Evolutionary conservation across 768 basidiomycete species (phyloP).

Genomic region (Rhodosporidiobolus sp.): DNA sequence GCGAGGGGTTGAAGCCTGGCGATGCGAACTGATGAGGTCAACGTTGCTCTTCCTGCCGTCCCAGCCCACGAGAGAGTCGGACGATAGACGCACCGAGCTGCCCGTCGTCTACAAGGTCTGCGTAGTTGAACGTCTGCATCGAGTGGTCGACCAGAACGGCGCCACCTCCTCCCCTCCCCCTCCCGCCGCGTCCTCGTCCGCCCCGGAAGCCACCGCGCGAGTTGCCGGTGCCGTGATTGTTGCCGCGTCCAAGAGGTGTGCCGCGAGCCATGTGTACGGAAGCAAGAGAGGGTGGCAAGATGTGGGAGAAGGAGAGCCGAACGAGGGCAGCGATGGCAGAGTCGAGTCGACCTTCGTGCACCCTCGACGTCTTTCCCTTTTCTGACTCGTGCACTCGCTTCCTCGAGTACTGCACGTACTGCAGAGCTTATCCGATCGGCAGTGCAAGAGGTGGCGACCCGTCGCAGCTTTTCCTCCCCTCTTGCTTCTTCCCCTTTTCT

Average conservation of each 20-base stretch:
- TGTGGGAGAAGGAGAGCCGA: not conserved
- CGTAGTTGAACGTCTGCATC: constrained; percentile 26
- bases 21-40: not conserved
- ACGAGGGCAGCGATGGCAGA: too few relatives aligned
- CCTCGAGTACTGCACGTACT: too few relatives aligned
- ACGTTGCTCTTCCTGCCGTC: not conserved
- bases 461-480: too few relatives aligned
- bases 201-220: constrained; percentile 2
- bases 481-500: too few relatives aligned
- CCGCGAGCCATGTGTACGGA: too few relatives aligned
- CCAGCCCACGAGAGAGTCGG: not conserved
- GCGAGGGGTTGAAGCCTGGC: constrained; percentile 26
- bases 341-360: too few relatives aligned
- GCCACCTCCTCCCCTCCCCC: constrained; percentile 9
- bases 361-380: too few relatives aligned
- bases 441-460: too few relatives aligned
- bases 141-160: not conserved
- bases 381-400: too few relatives aligned
- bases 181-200: not conserved
- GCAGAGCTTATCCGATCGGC: too few relatives aligned
- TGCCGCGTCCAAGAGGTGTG: too few relatives aligned
- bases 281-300: not conserved
- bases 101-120: constrained; percentile 10
- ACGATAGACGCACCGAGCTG: constrained; percentile 15
- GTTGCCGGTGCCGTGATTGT: too few relatives aligned